Conservation (phyloP, 768 basidiomycete genomes). For the Russula lepida region DNA sequence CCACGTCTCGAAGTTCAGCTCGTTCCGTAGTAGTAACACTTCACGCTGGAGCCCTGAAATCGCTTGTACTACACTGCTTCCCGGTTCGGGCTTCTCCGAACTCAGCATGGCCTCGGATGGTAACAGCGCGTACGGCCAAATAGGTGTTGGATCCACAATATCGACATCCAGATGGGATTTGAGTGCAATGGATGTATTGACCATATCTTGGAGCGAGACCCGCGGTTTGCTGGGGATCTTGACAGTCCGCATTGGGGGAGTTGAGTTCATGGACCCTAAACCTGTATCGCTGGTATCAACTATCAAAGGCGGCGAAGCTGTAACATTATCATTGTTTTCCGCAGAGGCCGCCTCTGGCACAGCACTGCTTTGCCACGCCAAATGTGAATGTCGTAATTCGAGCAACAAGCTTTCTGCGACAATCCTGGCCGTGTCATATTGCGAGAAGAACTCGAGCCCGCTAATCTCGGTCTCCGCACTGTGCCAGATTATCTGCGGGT, state of each 20-base stretch:
- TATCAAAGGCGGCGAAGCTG: background rate
- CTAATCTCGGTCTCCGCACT: conserved; percentile 12
- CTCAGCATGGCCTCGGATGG: conserved; percentile 20
- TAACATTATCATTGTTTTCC: background rate
- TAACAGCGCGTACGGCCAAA: conserved; percentile 47
- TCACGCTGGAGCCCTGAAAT: conserved; percentile 70
- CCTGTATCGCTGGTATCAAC: conserved; percentile 7
- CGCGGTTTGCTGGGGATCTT: conserved; percentile 18
- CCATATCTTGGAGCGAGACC: conserved; percentile 69
- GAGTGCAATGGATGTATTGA: conserved; percentile 60
- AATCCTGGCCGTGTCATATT: conserved; percentile 14
- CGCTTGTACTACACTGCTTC: conserved; percentile 46
- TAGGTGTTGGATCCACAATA: conserved; percentile 41
- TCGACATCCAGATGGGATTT: conserved; percentile 64
- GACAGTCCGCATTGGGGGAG: conserved; percentile 12
- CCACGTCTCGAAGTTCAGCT: conserved; percentile 83
- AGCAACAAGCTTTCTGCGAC: conserved; percentile 18
- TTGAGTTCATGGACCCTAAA: conserved; percentile 1
- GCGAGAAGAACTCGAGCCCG: conserved; percentile 10
- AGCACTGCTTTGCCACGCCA: background rate
- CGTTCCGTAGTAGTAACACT: conserved; percentile 62
- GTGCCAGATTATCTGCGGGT: conserved; percentile 20
- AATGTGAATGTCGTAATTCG: conserved; percentile 16
- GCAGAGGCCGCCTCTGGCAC: background rate
- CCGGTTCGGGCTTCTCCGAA: conserved; percentile 28